Conservation (phyloP, 306 rosid species). For the Cicer pinnatifidum region DNA sequence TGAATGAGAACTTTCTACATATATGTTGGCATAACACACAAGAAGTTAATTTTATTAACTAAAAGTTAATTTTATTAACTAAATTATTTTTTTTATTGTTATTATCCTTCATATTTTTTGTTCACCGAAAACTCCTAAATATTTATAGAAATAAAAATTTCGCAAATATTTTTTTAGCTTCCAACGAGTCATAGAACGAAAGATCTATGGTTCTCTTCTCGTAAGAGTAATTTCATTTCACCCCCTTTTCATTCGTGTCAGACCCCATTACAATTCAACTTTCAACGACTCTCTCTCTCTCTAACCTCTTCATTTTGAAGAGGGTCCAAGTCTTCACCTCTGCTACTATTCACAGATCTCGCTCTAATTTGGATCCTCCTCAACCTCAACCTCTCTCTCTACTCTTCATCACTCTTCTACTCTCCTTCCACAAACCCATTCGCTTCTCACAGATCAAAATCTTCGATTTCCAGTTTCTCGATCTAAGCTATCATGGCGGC, state of each 20-base stretch:
- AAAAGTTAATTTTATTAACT: too few relatives aligned
- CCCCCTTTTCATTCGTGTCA: constrained; percentile 41
- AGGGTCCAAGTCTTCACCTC: constrained; percentile 56
- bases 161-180: too few relatives aligned
- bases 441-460: constrained; percentile 57
- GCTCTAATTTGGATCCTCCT: constrained; percentile 56
- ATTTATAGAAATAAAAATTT: too few relatives aligned
- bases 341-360: constrained; percentile 64
- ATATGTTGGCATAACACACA: too few relatives aligned
- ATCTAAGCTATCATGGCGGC: constrained; percentile 90
- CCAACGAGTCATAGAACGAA: not conserved
- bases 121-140: too few relatives aligned
- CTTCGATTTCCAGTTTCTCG: constrained; percentile 47
- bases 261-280: constrained; percentile 30
- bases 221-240: constrained; percentile 14
- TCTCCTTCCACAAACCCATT: constrained; percentile 37
- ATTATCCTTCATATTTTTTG: too few relatives aligned
- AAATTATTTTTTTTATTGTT: too few relatives aligned
- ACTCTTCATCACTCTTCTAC: constrained; percentile 42
- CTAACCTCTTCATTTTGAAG: constrained; percentile 38
- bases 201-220: not conserved
- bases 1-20: too few relatives aligned
- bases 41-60: too few relatives aligned
- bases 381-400: constrained; percentile 7
- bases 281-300: constrained; percentile 39